Evolutionary conservation across 805 yeast genomes (phyloP).

Genomic region (Pichia exigua): DNA sequence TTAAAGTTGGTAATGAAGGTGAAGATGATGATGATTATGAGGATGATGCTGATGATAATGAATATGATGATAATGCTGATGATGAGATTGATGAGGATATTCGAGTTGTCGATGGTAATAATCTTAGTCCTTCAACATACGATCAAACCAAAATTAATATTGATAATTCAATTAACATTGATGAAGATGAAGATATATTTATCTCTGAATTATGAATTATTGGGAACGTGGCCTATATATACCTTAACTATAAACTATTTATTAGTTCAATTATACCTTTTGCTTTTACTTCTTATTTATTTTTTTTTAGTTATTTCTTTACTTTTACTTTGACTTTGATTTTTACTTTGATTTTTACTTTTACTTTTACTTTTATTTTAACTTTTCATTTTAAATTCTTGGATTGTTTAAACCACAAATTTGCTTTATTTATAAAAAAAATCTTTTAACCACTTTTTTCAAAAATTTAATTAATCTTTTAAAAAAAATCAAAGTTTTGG

Average conservation of each 20-base stretch:
- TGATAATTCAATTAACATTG: background rate
- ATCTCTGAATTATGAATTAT: slow-evolving; percentile 1
- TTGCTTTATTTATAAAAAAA: background rate
- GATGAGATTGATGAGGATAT: background rate
- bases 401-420: background rate
- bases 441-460: too few relatives aligned
- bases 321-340: background rate
- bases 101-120: background rate
- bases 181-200: slow-evolving; percentile 3
- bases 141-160: background rate
- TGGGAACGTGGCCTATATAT: background rate
- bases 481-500: too few relatives aligned
- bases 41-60: background rate
- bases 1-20: slow-evolving; percentile 2
- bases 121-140: background rate
- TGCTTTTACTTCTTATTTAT: background rate
- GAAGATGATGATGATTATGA: slow-evolving; percentile 4
- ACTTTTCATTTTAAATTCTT: too few relatives aligned
- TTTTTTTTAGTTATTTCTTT: too few relatives aligned
- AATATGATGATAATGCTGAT: background rate
- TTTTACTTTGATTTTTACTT: background rate
- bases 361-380: too few relatives aligned
- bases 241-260: background rate
- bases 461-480: too few relatives aligned
- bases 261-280: background rate